These are phyloP conservation scores for Cyberlindnera americana DNA, from an alignment of 805 yeast genomes.

Conservation along the genomic window DNA sequence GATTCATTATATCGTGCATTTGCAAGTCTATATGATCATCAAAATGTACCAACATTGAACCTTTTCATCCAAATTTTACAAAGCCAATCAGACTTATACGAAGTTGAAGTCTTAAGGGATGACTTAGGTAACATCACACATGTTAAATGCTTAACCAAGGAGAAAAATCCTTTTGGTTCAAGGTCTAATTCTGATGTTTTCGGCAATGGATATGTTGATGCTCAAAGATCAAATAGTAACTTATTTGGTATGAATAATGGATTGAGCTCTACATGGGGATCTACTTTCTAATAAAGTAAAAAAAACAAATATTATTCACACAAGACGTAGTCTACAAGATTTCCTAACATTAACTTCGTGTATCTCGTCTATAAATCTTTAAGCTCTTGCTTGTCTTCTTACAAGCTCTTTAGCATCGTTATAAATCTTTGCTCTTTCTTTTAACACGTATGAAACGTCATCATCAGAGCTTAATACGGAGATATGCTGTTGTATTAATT, in stretches of 20 bases:
- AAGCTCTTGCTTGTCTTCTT: conserved; percentile 10
- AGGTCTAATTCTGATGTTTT: conserved; percentile 3
- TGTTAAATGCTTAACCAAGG: conserved; percentile 13
- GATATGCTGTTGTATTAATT: conserved; percentile 14
- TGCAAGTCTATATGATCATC: conserved; percentile 2
- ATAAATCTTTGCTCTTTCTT: conserved; percentile 28
- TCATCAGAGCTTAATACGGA: conserved; percentile 14
- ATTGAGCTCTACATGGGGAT: conserved; percentile 1
- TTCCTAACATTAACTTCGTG: too few species aligned
- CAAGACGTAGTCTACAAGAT: too few species aligned
- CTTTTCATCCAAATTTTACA: conserved; percentile 17
- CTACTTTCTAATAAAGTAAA: background rate
- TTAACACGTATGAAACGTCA: conserved; percentile 27
- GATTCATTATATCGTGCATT: conserved; percentile 8
- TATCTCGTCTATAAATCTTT: too few species aligned
- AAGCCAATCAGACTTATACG: conserved; percentile 11
- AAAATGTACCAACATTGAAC: conserved; percentile 2
- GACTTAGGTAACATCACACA: conserved; percentile 14
- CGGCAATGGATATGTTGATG: conserved; percentile 1
- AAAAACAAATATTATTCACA: background rate
- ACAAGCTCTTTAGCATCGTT: conserved; percentile 27
- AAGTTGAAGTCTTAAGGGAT: conserved; percentile 12
- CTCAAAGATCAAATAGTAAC: too few species aligned
- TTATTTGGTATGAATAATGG: background rate
- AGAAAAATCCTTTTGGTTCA: background rate